phyloP scores from a whole-genome alignment of 2,329 filamentous ascomycete genomes.

The Pseudocercospora macadamiae region DNA sequence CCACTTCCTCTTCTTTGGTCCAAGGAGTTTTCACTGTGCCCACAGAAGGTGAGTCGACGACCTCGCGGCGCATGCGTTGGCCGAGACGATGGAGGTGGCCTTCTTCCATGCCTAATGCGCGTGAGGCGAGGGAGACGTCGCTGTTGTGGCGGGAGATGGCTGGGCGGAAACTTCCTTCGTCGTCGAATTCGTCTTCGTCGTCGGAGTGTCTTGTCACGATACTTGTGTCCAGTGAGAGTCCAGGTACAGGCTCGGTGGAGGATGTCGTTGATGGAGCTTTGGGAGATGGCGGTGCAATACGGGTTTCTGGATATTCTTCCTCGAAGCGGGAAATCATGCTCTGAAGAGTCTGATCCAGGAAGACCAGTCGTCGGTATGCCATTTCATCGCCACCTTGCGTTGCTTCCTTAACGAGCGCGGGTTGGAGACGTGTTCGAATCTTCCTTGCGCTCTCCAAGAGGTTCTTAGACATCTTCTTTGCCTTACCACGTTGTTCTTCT shows the following conservation, averaged over 20 bases:
- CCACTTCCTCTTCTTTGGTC: slow-evolving; percentile 37
- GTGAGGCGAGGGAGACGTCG: slow-evolving; percentile 69
- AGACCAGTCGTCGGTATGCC: slow-evolving; percentile 78
- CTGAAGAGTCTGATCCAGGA: slow-evolving; percentile 84
- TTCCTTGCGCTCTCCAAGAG: slow-evolving; percentile 84
- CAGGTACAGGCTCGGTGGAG: slow-evolving; percentile 23
- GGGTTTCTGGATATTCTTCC: slow-evolving; percentile 91
- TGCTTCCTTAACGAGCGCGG: slow-evolving; percentile 76
- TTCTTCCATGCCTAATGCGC: slow-evolving; percentile 68
- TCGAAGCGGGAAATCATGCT: slow-evolving; percentile 95
- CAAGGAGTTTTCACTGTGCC: slow-evolving; percentile 23
- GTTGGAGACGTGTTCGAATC: slow-evolving; percentile 80
- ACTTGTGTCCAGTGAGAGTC: slow-evolving; percentile 18
- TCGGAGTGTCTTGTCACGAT: slow-evolving; percentile 34
- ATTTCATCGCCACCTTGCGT: slow-evolving; percentile 67
- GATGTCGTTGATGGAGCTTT: slow-evolving; percentile 22
- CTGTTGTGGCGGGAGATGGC: slow-evolving; percentile 62
- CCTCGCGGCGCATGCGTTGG: slow-evolving; percentile 66
- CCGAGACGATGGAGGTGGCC: slow-evolving; percentile 70
- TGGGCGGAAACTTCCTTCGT: slow-evolving; percentile 41
- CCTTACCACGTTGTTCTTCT: slow-evolving; percentile 58
- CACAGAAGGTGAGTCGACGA: slow-evolving; percentile 54
- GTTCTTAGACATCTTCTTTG: slow-evolving; percentile 92
- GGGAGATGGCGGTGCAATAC: slow-evolving; percentile 46
- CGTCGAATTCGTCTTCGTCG: slow-evolving; percentile 35